Conservation (phyloP, 495 filamentous ascomycete genomes). For the Talaromyces adpressus region DNA sequence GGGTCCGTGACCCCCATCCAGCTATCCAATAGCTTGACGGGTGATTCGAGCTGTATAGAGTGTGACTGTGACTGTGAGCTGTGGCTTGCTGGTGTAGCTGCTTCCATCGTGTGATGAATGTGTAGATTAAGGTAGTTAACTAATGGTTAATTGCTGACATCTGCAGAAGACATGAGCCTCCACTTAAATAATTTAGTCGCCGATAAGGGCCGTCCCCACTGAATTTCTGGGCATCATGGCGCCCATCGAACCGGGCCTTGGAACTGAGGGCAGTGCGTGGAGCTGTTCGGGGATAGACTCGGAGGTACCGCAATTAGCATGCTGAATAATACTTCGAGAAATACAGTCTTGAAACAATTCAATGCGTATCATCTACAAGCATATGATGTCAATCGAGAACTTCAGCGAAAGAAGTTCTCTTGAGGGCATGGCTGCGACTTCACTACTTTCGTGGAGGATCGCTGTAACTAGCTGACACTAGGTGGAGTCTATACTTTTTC, state of each 20-base stretch:
- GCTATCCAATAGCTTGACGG: conserved; percentile 7
- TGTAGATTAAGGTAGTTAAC: not conserved
- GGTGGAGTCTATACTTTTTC: not conserved
- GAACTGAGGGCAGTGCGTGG: not conserved
- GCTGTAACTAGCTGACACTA: not conserved
- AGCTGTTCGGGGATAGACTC: not conserved
- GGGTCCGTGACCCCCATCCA: conserved; percentile 18
- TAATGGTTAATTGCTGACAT: not conserved
- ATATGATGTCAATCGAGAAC: not conserved
- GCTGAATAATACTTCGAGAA: too few species aligned
- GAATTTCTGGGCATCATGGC: not conserved
- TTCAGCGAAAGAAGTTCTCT: not conserved
- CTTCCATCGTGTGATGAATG: not conserved
- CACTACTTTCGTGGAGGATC: not conserved
- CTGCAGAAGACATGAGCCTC: not conserved
- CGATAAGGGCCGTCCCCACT: not conserved
- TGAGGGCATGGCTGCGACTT: not conserved
- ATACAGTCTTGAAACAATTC: too few species aligned
- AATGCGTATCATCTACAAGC: not conserved
- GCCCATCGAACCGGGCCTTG: too few species aligned
- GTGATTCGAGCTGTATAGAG: not conserved
- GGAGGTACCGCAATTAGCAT: not conserved
- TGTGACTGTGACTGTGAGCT: too few species aligned
- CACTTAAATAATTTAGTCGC: not conserved
- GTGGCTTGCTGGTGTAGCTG: too few species aligned